Evolutionary conservation across 768 basidiomycete species (phyloP).

Genomic region (Rhizopogon vesiculosus): DNA sequence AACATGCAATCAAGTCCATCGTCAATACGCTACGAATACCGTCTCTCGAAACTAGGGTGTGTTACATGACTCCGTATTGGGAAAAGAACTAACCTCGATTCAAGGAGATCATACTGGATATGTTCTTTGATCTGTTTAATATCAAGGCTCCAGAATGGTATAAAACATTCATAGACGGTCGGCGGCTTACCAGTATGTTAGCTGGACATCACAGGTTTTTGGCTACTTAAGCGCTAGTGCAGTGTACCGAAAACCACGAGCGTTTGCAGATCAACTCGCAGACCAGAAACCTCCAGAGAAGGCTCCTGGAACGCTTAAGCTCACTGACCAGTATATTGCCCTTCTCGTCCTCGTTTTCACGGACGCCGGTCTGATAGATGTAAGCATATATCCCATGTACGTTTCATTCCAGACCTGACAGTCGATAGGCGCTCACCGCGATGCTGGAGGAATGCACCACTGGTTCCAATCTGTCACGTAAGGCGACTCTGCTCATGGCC

Average conservation of each 20-base stretch:
- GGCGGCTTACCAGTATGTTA: constrained; percentile 77
- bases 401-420: neutral
- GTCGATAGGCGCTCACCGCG: constrained; percentile 66
- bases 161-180: constrained; percentile 85
- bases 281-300: constrained; percentile 44
- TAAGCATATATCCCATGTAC: constrained; percentile 29
- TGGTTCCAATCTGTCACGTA: constrained; percentile 73
- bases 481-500: constrained; percentile 87
- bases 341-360: constrained; percentile 80
- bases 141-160: constrained; percentile 94
- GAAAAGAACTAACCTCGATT: constrained; percentile 10
- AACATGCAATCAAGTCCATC: constrained; percentile 78
- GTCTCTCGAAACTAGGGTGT: constrained; percentile 77
- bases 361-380: constrained; percentile 86
- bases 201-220: neutral
- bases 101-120: constrained; percentile 89
- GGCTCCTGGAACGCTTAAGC: constrained; percentile 54
- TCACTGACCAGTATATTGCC: constrained; percentile 92
- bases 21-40: constrained; percentile 87
- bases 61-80: neutral
- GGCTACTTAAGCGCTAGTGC: neutral
- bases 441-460: constrained; percentile 81
- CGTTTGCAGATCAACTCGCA: constrained; percentile 21
- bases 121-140: constrained; percentile 90
- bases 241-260: constrained; percentile 66